Percentiles rank a stretch among this genome's conserved stretches.
Evolutionary conservation across 306 rosid species (phyloP).

Genomic region (Pyrus communis): DNA sequence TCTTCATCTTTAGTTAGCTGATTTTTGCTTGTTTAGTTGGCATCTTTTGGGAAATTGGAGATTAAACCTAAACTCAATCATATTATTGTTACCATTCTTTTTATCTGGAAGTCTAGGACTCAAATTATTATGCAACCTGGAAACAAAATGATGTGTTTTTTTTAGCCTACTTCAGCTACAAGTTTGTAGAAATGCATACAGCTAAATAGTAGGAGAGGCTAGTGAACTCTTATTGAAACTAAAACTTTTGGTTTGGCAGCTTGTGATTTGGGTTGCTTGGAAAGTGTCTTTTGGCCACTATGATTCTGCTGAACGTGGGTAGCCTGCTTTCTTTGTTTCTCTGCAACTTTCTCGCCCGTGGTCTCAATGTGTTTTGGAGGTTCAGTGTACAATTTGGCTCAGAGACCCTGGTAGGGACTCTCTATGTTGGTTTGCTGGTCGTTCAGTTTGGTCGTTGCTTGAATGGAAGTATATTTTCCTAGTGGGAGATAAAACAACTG

Average conservation of each 20-base stretch:
- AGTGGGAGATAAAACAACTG: background rate
- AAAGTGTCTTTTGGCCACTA: background rate
- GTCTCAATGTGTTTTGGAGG: background rate
- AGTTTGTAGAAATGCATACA: background rate
- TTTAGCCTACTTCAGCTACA: background rate
- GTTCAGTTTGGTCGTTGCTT: background rate
- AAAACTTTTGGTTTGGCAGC: background rate
- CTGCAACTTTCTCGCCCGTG: background rate
- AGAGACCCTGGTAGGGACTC: background rate
- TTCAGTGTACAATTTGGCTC: background rate
- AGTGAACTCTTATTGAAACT: background rate
- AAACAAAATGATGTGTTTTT: no score
- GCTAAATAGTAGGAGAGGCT: background rate
- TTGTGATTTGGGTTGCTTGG: background rate
- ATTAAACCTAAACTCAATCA: background rate
- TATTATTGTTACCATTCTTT: background rate
- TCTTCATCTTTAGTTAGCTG: background rate
- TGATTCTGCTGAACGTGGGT: background rate
- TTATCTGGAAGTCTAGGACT: background rate
- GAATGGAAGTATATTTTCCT: background rate
- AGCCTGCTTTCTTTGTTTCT: background rate
- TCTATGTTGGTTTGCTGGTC: background rate
- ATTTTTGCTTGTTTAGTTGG: background rate
- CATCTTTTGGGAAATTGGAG: background rate
- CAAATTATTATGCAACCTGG: background rate